A percentile compares a stretch with the other conserved stretches of the same genome.
phyloP scores from a whole-genome alignment of 441 rosid species.

The Hypseocharis bilobata region DNA sequence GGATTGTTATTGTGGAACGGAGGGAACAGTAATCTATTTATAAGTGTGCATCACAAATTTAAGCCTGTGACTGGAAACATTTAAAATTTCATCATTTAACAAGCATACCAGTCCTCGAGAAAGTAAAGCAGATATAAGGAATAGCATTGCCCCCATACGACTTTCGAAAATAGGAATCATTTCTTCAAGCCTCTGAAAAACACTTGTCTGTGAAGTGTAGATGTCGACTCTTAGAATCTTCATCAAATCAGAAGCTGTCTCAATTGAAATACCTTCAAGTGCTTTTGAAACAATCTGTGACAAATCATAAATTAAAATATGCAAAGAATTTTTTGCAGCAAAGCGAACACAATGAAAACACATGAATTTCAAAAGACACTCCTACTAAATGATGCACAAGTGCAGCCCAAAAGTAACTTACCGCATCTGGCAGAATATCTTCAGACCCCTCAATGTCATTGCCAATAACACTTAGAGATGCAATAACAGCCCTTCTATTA shows the following conservation, averaged over 20 bases:
- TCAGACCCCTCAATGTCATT: conserved; percentile 30
- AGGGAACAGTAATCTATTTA: background rate
- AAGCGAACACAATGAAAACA: background rate
- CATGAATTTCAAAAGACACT: conserved; percentile 2
- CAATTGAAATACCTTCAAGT: conserved; percentile 59
- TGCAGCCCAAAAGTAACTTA: conserved; percentile 27
- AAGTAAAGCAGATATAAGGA: conserved; percentile 85
- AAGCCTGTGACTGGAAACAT: background rate
- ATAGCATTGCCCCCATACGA: conserved; percentile 85
- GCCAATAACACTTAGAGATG: conserved; percentile 35
- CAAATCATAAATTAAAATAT: conserved; percentile 7
- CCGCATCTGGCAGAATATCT: conserved; percentile 39
- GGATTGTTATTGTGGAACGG: too few species aligned
- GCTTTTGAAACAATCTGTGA: conserved; percentile 45
- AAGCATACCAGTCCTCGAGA: conserved; percentile 88
- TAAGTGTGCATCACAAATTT: background rate
- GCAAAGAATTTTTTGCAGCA: background rate
- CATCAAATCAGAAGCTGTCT: conserved; percentile 71
- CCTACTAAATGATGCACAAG: background rate
- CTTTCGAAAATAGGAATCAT: conserved; percentile 68
- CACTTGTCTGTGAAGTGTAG: conserved; percentile 43
- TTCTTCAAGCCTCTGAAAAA: conserved; percentile 44
- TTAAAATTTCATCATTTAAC: background rate
- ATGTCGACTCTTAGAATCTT: conserved; percentile 57
- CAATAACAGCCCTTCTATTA: conserved; percentile 59